Conservation (phyloP, 202 grass and related monocot genomes). For the Musa balbisiana region DNA sequence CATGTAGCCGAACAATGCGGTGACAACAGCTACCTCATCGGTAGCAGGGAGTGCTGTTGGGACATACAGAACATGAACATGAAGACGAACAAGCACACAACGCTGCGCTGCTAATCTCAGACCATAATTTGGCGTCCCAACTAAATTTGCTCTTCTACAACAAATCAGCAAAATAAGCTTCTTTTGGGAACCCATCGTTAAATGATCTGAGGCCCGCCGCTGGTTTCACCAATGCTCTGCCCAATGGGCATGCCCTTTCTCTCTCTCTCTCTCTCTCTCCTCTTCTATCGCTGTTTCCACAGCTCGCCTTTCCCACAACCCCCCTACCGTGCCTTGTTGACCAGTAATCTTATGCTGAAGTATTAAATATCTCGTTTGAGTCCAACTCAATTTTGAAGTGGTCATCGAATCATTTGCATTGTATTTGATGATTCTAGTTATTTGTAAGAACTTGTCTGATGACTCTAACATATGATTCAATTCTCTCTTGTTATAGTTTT, state of each 20-base stretch:
- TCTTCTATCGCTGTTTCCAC: too few relatives aligned
- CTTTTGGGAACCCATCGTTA: neutral
- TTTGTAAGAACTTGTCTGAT: too few relatives aligned
- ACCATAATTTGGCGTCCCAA: neutral
- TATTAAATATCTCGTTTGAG: neutral
- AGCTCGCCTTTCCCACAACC: too few relatives aligned
- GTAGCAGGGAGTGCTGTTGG: too few relatives aligned
- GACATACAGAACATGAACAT: too few relatives aligned
- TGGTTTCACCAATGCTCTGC: neutral
- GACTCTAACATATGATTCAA: too few relatives aligned
- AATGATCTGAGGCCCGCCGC: neutral
- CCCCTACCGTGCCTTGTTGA: too few relatives aligned
- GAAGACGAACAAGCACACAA: neutral
- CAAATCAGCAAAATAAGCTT: neutral
- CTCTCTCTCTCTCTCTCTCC: neutral
- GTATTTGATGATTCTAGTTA: neutral
- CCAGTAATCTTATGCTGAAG: conserved; percentile 32
- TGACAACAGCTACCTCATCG: too few relatives aligned
- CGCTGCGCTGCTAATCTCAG: neutral
- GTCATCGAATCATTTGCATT: neutral
- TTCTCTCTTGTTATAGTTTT: too few relatives aligned
- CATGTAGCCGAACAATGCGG: too few relatives aligned
- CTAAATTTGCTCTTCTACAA: neutral
- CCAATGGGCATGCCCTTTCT: neutral
- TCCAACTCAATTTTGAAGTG: neutral